Evolutionary conservation across 1,284 basidiomycete genomes (phyloP), one percentile per base, ranked within the genome.

Genomic region (Takashimella tepidaria): DNA sequence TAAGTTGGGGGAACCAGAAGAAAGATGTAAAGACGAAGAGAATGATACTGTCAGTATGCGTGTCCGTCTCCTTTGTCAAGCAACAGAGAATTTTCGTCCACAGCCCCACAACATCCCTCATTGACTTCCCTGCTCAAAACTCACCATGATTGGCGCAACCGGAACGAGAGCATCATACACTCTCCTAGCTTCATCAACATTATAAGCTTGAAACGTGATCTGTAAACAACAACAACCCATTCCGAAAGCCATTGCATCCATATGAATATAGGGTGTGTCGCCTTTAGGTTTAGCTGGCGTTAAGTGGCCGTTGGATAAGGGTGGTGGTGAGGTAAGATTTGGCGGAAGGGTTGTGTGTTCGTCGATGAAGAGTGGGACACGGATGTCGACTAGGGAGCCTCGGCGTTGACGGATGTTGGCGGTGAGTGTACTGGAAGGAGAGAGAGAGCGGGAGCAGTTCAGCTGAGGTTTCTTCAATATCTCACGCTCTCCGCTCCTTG

Each of bases 181-280:
- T 49, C 87, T 80, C 63, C 92, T 82, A 4, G 96, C 95, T 73
- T 98, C 92, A 42, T 83, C 80, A 24, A 98, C 85, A 73, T 92
- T 91, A 75, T 89, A 95, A 0, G 92, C 88, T 74, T 99, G 96
- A 79, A 98, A 97, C 3, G 96, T 99, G 60, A 98, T 82, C 70
- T 99, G 96, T 49, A 99, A 79, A 76, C 96, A 98, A 69, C 91
- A 96, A 68, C 95, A 98, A 3, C 96, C 96, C 95, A 98, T 98
- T 44, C 96, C 96, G 74, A 99, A 99, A 22, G 93, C 95, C 96
- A 98, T 98, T 1, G 96, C 93, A 75, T 99, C 96, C 81, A 98
- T 84, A 75, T 98, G 98, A 63, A 99, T 92, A 75, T 98, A 92
- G 5, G 72, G 72, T 4, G 66, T 69, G 13, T 63, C 69, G 2